Conservation (phyloP, 768 basidiomycete species). For the Mycena rebaudengoi region DNA sequence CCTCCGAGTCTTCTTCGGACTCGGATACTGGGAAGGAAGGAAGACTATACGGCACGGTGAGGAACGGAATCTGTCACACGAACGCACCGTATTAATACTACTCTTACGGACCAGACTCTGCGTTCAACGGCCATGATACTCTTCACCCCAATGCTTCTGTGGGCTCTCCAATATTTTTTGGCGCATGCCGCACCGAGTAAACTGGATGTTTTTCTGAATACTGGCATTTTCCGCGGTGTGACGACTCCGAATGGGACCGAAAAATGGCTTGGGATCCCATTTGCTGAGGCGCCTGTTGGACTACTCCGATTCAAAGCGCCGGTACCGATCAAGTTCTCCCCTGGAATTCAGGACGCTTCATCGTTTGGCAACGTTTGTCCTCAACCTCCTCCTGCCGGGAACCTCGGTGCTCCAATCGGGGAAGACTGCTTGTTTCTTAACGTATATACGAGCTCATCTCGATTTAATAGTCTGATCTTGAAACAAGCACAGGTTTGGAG, state of each 20-base stretch:
- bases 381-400: not conserved
- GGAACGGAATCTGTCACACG: no score
- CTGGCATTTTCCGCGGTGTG: slow-evolving; percentile 57
- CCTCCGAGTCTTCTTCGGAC: no score
- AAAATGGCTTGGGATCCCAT: slow-evolving; percentile 69
- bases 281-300: slow-evolving; percentile 64
- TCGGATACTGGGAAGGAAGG: no score
- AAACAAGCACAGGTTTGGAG: slow-evolving; percentile 51
- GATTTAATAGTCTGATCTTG: not conserved
- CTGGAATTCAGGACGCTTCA: not conserved
- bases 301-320: not conserved
- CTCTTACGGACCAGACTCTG: no score
- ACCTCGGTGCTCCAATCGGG: not conserved
- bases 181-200: no score
- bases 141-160: no score
- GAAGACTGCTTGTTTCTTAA: not conserved
- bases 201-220: slow-evolving; percentile 34
- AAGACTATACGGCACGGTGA: no score
- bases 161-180: no score
- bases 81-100: no score
- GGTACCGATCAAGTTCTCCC: not conserved
- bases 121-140: no score
- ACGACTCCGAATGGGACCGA: slow-evolving; percentile 54
- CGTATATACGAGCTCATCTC: not conserved
- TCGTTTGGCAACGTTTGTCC: not conserved